Conservation (phyloP, 148 eudicot genomes). For the Camellia japonica region DNA sequence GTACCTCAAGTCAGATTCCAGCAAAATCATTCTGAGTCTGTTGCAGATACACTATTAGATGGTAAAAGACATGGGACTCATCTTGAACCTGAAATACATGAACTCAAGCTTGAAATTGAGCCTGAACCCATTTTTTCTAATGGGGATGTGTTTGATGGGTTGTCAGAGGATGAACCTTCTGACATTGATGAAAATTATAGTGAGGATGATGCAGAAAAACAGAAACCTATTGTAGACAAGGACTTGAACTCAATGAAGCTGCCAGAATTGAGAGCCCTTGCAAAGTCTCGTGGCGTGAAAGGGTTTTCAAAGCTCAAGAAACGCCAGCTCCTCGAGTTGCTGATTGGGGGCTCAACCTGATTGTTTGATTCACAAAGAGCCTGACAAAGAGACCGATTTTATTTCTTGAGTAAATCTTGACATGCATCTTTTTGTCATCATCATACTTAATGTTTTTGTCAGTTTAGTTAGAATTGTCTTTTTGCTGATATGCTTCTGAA, state of each 20-base stretch:
- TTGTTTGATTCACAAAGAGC: background rate
- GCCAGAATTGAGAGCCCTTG: slow-evolving; percentile 66
- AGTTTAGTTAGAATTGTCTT: no score
- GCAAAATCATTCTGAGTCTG: slow-evolving; percentile 32
- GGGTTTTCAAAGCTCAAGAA: slow-evolving; percentile 87
- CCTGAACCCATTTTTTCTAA: slow-evolving; percentile 27
- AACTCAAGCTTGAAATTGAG: slow-evolving; percentile 32
- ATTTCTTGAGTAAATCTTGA: slow-evolving; percentile 1
- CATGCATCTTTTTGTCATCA: background rate
- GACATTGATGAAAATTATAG: slow-evolving; percentile 34
- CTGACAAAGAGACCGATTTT: background rate
- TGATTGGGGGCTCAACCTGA: slow-evolving; percentile 40
- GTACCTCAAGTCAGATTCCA: slow-evolving; percentile 50
- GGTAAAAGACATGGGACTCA: slow-evolving; percentile 25
- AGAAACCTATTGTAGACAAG: slow-evolving; percentile 19
- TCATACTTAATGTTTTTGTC: background rate
- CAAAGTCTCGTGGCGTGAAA: slow-evolving; percentile 84
- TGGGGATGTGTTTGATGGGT: slow-evolving; percentile 38
- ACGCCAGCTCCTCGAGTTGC: slow-evolving; percentile 66
- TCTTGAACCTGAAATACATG: slow-evolving; percentile 22
- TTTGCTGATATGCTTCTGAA: slow-evolving; percentile 5
- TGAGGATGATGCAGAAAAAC: slow-evolving; percentile 35
- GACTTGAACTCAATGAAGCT: slow-evolving; percentile 73
- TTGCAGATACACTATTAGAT: slow-evolving; percentile 25
- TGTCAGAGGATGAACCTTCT: slow-evolving; percentile 41